These are phyloP conservation scores for Pilatotrama ljubarskyi DNA, from an alignment of 768 basidiomycete genomes.

Conservation along the genomic window DNA sequence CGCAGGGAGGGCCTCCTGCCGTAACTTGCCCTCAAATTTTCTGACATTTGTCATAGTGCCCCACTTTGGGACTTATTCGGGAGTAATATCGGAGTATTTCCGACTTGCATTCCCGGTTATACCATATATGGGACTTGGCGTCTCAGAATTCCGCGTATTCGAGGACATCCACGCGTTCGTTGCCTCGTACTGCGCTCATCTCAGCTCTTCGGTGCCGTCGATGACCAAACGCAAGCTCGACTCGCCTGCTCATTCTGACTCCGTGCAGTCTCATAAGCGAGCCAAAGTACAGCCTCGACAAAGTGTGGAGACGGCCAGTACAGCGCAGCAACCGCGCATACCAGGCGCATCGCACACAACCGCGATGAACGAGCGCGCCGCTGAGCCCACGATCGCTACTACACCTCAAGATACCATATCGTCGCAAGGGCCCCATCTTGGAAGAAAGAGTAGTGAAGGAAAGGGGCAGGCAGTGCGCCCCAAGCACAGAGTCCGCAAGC, in stretches of 20 bases:
- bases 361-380: neutral
- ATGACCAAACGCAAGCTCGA: conserved; percentile 20
- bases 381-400: neutral
- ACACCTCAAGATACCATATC: neutral
- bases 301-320: neutral
- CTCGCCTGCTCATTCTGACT: neutral
- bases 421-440: neutral
- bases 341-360: neutral
- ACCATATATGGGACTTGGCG: neutral
- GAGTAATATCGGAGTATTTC: neutral
- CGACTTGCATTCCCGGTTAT: neutral
- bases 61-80: conserved; percentile 2
- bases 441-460: neutral
- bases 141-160: neutral
- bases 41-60: neutral
- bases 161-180: neutral
- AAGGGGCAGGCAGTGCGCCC: neutral
- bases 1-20: neutral
- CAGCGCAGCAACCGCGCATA: neutral
- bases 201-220: conserved; percentile 6
- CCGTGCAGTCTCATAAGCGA: neutral
- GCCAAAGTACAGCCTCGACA: neutral
- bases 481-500: conserved; percentile 53
- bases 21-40: conserved; percentile 11
- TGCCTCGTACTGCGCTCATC: conserved; percentile 8